Conservation (phyloP, 129 eudicot genomes). For the Flaveria bidentis region DNA sequence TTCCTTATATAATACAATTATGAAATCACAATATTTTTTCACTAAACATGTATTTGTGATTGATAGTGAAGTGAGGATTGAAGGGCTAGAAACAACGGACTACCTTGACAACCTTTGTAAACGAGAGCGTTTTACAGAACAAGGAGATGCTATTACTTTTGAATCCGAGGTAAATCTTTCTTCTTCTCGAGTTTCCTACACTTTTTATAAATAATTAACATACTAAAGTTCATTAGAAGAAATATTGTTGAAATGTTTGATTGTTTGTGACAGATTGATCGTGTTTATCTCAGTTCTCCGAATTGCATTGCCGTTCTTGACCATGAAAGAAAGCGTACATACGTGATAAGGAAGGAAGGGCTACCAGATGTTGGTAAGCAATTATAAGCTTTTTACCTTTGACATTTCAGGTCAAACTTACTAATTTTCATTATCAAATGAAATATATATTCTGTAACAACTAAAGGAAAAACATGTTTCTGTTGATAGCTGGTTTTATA, state of each 20-base stretch:
- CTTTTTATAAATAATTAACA: not conserved
- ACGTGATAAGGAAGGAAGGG: constrained; percentile 76
- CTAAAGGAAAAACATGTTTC: not conserved
- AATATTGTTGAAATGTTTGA: not conserved
- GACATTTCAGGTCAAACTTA: constrained; percentile 14
- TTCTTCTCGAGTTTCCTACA: not conserved
- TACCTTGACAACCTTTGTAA: constrained; percentile 77
- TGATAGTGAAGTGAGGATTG: constrained; percentile 89
- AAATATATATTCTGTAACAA: not conserved
- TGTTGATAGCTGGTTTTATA: not conserved
- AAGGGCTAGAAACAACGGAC: constrained; percentile 91
- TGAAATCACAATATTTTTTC: not conserved
- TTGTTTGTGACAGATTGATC: constrained; percentile 62
- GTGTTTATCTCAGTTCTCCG: constrained; percentile 77
- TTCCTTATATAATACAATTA: not conserved
- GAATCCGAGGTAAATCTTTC: constrained; percentile 73
- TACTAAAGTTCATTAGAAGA: not conserved
- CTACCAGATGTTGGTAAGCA: constrained; percentile 84
- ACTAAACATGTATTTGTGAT: not conserved
- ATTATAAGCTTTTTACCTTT: constrained; percentile 6
- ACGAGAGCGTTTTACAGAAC: constrained; percentile 82
- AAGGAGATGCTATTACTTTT: constrained; percentile 93
- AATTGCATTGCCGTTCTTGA: constrained; percentile 85
- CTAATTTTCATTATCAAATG: not conserved
- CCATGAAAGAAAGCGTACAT: constrained; percentile 86